Evolutionary conservation across 2,329 filamentous ascomycete genomes (phyloP).

Genomic region (Aspergillus fructus): DNA sequence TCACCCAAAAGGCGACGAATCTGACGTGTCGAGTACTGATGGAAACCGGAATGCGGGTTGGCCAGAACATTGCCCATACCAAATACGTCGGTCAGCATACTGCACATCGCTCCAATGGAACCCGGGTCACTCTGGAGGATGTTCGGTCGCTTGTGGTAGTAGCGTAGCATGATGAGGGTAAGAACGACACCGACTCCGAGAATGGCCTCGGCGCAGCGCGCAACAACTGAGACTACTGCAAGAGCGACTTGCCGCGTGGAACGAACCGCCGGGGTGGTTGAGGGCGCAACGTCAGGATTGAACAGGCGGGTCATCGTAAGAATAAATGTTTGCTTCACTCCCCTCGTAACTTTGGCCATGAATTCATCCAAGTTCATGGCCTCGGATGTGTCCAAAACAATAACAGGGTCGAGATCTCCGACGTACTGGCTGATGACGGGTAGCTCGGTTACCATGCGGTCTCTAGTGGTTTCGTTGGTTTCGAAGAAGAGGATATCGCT

Average conservation of each 20-base stretch:
- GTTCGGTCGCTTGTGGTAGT: slow-evolving; percentile 29
- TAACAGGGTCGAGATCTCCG: slow-evolving; percentile 29
- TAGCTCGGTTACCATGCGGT: slow-evolving; percentile 28
- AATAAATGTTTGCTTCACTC: slow-evolving; percentile 63
- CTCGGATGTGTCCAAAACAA: slow-evolving; percentile 30
- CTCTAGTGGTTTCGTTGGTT: slow-evolving; percentile 28
- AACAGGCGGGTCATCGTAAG: slow-evolving; percentile 33
- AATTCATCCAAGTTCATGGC: slow-evolving; percentile 31
- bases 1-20: slow-evolving; percentile 30
- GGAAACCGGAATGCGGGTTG: slow-evolving; percentile 27
- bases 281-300: slow-evolving; percentile 26
- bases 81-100: slow-evolving; percentile 32
- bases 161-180: slow-evolving; percentile 26
- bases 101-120: slow-evolving; percentile 37
- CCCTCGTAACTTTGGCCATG: slow-evolving; percentile 24
- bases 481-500: slow-evolving; percentile 34
- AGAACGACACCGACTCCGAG: slow-evolving; percentile 24
- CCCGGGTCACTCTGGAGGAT: slow-evolving; percentile 34
- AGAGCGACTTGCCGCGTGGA: slow-evolving; percentile 29
- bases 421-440: slow-evolving; percentile 33
- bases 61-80: slow-evolving; percentile 28
- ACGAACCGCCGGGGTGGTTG: slow-evolving; percentile 21
- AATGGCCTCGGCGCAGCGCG: slow-evolving; percentile 30
- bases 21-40: slow-evolving; percentile 35
- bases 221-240: slow-evolving; percentile 29